phyloP scores from a whole-genome alignment of 2,329 filamentous ascomycete species.

The Fusarium sp. region DNA sequence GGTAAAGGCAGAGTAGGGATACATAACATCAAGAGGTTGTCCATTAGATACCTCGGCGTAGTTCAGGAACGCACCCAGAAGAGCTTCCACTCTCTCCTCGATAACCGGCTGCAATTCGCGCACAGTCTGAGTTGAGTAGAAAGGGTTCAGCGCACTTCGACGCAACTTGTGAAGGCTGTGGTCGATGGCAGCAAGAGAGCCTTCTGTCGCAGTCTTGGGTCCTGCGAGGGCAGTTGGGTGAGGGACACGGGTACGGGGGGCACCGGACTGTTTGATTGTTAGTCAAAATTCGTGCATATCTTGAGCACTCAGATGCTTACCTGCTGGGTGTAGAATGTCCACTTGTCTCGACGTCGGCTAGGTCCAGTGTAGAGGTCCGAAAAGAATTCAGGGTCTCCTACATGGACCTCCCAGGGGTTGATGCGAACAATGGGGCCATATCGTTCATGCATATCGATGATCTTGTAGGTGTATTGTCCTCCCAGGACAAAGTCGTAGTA shows the following conservation, averaged over 20 bases:
- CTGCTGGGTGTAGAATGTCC: constrained; percentile 50
- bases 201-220: constrained; percentile 42
- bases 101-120: constrained; percentile 51
- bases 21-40: constrained; percentile 49
- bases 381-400: constrained; percentile 51
- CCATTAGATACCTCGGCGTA: constrained; percentile 40
- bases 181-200: constrained; percentile 48
- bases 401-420: constrained; percentile 52
- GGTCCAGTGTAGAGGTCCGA: constrained; percentile 51
- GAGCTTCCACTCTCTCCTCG: constrained; percentile 48
- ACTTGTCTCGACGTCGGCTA: constrained; percentile 46
- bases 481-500: constrained; percentile 55
- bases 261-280: constrained; percentile 45
- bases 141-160: constrained; percentile 48
- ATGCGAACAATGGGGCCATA: constrained; percentile 55
- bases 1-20: constrained; percentile 51
- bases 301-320: constrained; percentile 27
- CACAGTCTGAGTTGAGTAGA: constrained; percentile 51
- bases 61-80: constrained; percentile 45
- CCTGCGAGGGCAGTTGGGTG: constrained; percentile 16
- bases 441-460: constrained; percentile 52
- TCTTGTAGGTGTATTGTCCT: constrained; percentile 55
- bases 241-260: constrained; percentile 43
- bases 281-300: neutral
- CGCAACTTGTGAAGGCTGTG: constrained; percentile 48